A percentile compares a stretch with the other conserved stretches of the same genome.
phyloP scores from a whole-genome alignment of 495 filamentous ascomycete species.

The Friedmanniomyces endolithicus region DNA sequence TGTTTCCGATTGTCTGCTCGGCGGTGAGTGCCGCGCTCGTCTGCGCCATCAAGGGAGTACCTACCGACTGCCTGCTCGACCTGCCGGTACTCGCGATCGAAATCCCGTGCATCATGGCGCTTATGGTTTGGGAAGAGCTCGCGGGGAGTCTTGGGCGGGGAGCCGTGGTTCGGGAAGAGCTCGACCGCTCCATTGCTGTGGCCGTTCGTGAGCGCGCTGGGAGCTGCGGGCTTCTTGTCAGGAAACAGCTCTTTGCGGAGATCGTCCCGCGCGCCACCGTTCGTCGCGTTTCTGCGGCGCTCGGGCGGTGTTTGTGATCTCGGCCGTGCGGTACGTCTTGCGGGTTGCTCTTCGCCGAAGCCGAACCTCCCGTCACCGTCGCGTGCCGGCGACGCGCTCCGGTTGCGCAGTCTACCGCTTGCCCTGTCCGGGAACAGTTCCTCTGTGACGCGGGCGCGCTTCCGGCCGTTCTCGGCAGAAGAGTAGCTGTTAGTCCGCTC shows the following conservation, averaged over 20 bases:
- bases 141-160: slow-evolving; percentile 27
- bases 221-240: slow-evolving; percentile 6
- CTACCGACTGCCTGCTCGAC: slow-evolving; percentile 24
- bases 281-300: not conserved
- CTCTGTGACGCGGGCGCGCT: slow-evolving; percentile 16
- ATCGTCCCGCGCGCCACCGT: slow-evolving; percentile 5
- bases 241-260: slow-evolving; percentile 26
- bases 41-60: slow-evolving; percentile 11
- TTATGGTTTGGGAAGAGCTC: slow-evolving; percentile 65
- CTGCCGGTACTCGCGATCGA: slow-evolving; percentile 38
- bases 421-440: slow-evolving; percentile 25
- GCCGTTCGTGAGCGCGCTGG: not conserved
- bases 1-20: not conserved
- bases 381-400: slow-evolving; percentile 59
- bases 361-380: slow-evolving; percentile 47
- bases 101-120: slow-evolving; percentile 52
- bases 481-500: slow-evolving; percentile 17
- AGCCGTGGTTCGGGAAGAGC: slow-evolving; percentile 8
- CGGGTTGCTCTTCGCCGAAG: slow-evolving; percentile 32
- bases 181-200: not conserved
- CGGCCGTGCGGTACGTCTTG: slow-evolving; percentile 1
- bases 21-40: slow-evolving; percentile 5
- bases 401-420: slow-evolving; percentile 27
- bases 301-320: slow-evolving; percentile 8
- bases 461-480: slow-evolving; percentile 26